Conservation (phyloP, 2,329 filamentous ascomycete genomes). For the Fusarium bulbicola region DNA sequence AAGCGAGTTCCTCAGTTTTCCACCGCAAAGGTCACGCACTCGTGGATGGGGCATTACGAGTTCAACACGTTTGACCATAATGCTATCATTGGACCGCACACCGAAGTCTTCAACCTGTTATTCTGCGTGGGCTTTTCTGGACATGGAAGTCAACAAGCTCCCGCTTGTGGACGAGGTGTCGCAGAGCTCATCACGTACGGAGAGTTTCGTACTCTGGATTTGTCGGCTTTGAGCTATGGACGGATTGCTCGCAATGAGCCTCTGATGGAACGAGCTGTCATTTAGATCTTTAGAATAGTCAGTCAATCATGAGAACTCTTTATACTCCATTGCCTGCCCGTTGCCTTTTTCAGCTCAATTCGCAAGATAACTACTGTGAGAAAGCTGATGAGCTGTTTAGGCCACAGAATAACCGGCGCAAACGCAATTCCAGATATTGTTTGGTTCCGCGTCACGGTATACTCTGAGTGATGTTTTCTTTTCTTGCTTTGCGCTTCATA, state of each 20-base stretch:
- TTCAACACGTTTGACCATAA: slow-evolving; percentile 22
- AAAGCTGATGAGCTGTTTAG: too few species aligned
- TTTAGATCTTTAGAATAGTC: background rate
- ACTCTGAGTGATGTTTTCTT: background rate
- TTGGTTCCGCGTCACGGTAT: too few species aligned
- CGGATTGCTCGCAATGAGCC: slow-evolving; percentile 8
- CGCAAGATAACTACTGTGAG: background rate
- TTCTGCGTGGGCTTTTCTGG: slow-evolving; percentile 18
- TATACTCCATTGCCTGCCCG: too few species aligned
- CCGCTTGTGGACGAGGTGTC: slow-evolving; percentile 8
- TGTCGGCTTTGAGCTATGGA: slow-evolving; percentile 1
- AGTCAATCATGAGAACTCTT: background rate
- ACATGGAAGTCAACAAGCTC: slow-evolving; percentile 13
- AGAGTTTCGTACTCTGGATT: slow-evolving; percentile 6
- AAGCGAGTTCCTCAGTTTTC: slow-evolving; percentile 20
- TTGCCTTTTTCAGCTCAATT: background rate
- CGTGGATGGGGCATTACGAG: slow-evolving; percentile 24
- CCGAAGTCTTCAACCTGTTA: background rate
- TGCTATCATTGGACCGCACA: slow-evolving; percentile 15
- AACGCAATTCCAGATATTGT: background rate
- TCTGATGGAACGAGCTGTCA: slow-evolving; percentile 2
- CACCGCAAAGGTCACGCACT: background rate
- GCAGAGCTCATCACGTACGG: slow-evolving; percentile 18
- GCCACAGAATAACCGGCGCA: background rate
- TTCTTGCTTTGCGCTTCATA: background rate